These are phyloP conservation scores for Puccinellia tenuiflora DNA, from an alignment of 176 grass and related monocot genomes.

Conservation along the genomic window DNA sequence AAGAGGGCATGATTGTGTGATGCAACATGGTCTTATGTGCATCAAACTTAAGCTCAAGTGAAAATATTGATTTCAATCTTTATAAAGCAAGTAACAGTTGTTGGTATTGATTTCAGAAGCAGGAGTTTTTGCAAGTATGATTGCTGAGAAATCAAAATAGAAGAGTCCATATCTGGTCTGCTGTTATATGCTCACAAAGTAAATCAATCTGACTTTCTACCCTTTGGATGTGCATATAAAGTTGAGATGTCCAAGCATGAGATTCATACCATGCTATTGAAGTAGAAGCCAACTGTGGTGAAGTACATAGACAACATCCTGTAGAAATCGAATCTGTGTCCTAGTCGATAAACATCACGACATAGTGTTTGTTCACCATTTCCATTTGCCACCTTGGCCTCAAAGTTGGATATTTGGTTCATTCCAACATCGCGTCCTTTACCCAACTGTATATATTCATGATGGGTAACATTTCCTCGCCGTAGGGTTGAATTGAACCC, in stretches of 20 bases:
- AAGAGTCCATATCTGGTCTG: neutral
- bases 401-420: conserved; percentile 77
- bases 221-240: conserved; percentile 15
- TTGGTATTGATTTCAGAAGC: neutral
- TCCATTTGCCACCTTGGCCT: conserved; percentile 70
- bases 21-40: neutral
- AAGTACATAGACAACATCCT: conserved; percentile 67
- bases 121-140: neutral
- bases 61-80: conserved; percentile 2
- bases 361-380: conserved; percentile 77
- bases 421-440: conserved; percentile 80
- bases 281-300: conserved; percentile 69
- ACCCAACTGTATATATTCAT: conserved; percentile 74
- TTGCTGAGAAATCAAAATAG: neutral
- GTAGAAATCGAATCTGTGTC: conserved; percentile 70
- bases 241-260: conserved; percentile 9
- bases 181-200: conserved; percentile 4
- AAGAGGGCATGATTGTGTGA: neutral
- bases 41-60: neutral
- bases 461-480: conserved; percentile 62
- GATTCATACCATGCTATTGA: conserved; percentile 60
- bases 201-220: neutral
- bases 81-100: neutral
- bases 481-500: conserved; percentile 69
- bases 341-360: conserved; percentile 69